Evolutionary conservation across 371 early-diverging fungal species (phyloP).

Genomic region (Mucor piriformis): DNA sequence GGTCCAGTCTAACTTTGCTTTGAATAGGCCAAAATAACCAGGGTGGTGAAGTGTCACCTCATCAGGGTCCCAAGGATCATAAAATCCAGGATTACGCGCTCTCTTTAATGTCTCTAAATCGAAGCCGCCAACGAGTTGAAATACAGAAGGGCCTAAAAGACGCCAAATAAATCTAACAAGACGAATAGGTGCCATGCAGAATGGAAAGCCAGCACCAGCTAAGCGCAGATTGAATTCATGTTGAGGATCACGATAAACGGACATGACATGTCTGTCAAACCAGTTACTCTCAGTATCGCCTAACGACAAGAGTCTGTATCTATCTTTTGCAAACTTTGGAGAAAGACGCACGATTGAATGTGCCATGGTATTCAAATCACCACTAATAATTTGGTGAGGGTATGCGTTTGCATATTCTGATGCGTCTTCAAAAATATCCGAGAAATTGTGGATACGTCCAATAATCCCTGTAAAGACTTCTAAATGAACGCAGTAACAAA

Average conservation of each 20-base stretch:
- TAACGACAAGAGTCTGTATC: conserved; percentile 65
- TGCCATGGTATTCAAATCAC: conserved; percentile 84
- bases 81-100: conserved; percentile 77
- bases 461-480: conserved; percentile 79
- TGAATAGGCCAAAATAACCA: conserved; percentile 63
- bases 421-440: conserved; percentile 72
- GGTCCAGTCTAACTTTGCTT: conserved; percentile 81
- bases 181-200: conserved; percentile 21
- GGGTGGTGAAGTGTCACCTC: conserved; percentile 71
- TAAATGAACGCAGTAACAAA: conserved; percentile 77
- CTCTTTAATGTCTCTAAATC: conserved; percentile 44
- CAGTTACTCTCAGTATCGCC: conserved; percentile 75
- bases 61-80: conserved; percentile 68
- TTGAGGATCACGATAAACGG: conserved; percentile 26
- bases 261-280: conserved; percentile 64
- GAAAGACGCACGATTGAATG: conserved; percentile 80
- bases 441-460: conserved; percentile 65
- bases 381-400: conserved; percentile 75
- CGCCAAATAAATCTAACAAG: conserved; percentile 20
- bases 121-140: conserved; percentile 43
- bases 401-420: conserved; percentile 27
- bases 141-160: conserved; percentile 13
- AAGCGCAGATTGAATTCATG: conserved; percentile 34
- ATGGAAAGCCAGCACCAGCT: conserved; percentile 41
- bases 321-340: conserved; percentile 66